Evolutionary conservation across 2,329 filamentous ascomycete species (phyloP).

Genomic region (Xylaria sp.): DNA sequence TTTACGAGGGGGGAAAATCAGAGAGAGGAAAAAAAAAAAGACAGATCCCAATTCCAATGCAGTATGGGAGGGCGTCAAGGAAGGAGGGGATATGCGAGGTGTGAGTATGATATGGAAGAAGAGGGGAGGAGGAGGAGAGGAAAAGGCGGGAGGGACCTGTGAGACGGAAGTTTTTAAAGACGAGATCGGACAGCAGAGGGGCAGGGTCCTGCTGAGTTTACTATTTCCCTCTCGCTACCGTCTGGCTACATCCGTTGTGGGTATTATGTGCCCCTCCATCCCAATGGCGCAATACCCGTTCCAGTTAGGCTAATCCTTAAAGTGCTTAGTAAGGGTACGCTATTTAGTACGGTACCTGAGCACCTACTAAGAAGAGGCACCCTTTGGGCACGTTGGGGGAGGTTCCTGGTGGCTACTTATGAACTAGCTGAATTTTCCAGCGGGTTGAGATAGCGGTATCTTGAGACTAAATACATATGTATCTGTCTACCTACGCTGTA

Average conservation of each 20-base stretch:
- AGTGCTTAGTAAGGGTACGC: constrained; percentile 4
- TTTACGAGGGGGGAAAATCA: not conserved
- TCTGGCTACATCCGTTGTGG: not conserved
- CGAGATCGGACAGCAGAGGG: constrained; percentile 34
- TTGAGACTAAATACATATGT: no score
- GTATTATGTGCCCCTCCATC: constrained; percentile 38
- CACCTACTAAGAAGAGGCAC: not conserved
- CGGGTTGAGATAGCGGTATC: no score
- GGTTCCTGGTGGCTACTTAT: not conserved
- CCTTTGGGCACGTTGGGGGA: not conserved
- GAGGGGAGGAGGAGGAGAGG: constrained; percentile 22
- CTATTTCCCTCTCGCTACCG: not conserved
- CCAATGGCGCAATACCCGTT: constrained; percentile 37
- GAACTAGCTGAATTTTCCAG: no score
- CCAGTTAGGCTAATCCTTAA: constrained; percentile 18
- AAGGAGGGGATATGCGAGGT: constrained; percentile 17
- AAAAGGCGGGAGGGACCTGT: constrained; percentile 24
- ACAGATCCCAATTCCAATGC: constrained; percentile 26
- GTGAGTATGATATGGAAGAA: constrained; percentile 20
- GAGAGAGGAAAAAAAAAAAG: constrained; percentile 33
- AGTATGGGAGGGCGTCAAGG: not conserved
- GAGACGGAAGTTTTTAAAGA: constrained; percentile 36
- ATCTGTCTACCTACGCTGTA: no score
- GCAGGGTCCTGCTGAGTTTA: constrained; percentile 10
- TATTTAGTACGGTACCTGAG: not conserved